A percentile compares a stretch with the other conserved stretches of the same genome.
Conservation (phyloP, 805 yeast species). For the Candida adriatica region DNA sequence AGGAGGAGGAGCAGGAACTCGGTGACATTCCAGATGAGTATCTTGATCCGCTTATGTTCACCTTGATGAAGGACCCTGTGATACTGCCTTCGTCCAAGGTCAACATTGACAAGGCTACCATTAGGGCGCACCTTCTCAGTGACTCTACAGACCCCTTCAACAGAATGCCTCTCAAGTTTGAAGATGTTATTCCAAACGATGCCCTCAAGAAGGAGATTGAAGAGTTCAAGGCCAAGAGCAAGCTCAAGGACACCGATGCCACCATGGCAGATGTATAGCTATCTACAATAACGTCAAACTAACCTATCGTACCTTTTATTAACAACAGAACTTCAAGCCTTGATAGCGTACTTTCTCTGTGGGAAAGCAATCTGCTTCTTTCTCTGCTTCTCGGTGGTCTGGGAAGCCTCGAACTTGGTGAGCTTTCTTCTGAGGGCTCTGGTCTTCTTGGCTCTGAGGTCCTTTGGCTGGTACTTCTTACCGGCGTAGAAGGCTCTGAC, state of each 20-base stretch:
- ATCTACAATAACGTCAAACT: constrained; percentile 2
- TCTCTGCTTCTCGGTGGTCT: constrained; percentile 80
- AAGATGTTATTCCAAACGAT: constrained; percentile 75
- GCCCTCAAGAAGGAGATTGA: constrained; percentile 59
- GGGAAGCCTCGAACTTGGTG: constrained; percentile 77
- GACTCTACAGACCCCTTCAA: constrained; percentile 98
- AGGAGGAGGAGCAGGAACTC: constrained; percentile 76
- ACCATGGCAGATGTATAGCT: constrained; percentile 10
- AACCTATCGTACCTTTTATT: constrained; percentile 24
- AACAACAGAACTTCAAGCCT: constrained; percentile 60
- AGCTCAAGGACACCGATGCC: constrained; percentile 6
- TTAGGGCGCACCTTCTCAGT: constrained; percentile 87
- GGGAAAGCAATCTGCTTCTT: constrained; percentile 96
- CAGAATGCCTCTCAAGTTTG: constrained; percentile 82
- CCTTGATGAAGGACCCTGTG: constrained; percentile 94
- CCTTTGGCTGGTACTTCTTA: constrained; percentile 96
- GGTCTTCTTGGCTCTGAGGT: constrained; percentile 98
- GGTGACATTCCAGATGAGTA: constrained; percentile 97
- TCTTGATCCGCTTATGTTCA: constrained; percentile 93
- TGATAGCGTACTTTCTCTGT: constrained; percentile 96
- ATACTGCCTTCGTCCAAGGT: constrained; percentile 83
- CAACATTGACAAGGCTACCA: constrained; percentile 82
- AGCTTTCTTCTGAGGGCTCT: constrained; percentile 98
- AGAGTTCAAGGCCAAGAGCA: constrained; percentile 29
- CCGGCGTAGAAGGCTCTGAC: constrained; percentile 93